Conservation (phyloP, 352 stramenopile genomes). For the Pythium vanterpoolii region DNA sequence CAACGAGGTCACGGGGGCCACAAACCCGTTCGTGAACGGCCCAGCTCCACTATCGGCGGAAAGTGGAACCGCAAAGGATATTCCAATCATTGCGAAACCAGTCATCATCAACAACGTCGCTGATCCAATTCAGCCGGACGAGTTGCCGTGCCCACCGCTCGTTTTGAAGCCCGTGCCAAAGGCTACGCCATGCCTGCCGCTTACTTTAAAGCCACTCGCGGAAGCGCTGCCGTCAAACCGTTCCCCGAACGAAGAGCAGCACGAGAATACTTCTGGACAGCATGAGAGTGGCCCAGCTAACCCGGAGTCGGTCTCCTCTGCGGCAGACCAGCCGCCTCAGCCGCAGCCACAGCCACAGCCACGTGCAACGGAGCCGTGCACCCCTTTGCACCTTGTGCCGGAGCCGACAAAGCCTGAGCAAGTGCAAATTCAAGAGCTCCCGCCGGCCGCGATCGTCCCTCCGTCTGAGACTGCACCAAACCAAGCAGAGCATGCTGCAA, state of each 20-base stretch:
- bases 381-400: not conserved
- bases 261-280: too few relatives aligned
- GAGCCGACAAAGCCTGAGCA: conserved; percentile 1
- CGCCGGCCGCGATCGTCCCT: not conserved
- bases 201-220: conserved; percentile 9
- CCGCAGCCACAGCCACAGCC: not conserved
- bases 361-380: not conserved
- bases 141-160: not conserved
- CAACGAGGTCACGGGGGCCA: too few relatives aligned
- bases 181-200: conserved; percentile 1
- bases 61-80: too few relatives aligned
- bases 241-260: too few relatives aligned
- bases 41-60: not conserved
- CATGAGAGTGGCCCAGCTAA: not conserved
- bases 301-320: not conserved
- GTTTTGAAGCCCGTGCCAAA: not conserved
- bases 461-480: not conserved
- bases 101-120: too few relatives aligned
- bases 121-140: not conserved
- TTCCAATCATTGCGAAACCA: too few relatives aligned
- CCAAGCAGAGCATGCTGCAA: not conserved
- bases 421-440: not conserved
- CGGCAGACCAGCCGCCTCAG: not conserved
- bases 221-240: not conserved
- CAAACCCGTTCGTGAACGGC: not conserved